Conservation (phyloP, 208 protist species). For the Trypanosoma cruzi region DNA sequence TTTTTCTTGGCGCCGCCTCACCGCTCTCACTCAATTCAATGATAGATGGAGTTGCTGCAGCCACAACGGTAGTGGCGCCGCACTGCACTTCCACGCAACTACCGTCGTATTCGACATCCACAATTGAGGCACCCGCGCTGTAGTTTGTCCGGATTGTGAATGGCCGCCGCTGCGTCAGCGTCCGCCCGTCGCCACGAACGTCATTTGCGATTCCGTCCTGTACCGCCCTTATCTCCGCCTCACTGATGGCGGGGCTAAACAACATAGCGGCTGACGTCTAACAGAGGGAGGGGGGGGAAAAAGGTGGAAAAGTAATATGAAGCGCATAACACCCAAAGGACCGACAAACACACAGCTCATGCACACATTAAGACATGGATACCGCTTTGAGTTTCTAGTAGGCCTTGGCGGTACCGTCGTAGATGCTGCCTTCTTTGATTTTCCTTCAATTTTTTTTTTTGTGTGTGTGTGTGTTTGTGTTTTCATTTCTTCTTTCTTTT, state of each 20-base stretch:
- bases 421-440: not conserved
- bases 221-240: constrained; percentile 65
- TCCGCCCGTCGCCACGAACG: constrained; percentile 75
- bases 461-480: not conserved
- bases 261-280: constrained; percentile 12
- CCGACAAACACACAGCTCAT: not conserved
- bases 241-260: constrained; percentile 47
- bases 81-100: constrained; percentile 64
- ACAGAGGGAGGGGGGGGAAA: not conserved
- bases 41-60: constrained; percentile 57
- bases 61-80: constrained; percentile 61
- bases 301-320: not conserved
- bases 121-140: not conserved
- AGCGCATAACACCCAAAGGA: not conserved
- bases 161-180: constrained; percentile 75
- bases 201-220: constrained; percentile 73
- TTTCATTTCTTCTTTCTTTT: constrained; percentile 3
- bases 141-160: constrained; percentile 32
- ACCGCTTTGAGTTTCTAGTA: not conserved
- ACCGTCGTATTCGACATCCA: constrained; percentile 43
- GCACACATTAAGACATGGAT: not conserved
- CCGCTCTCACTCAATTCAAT: constrained; percentile 37
- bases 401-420: not conserved
- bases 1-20: not conserved
- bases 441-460: not conserved